phyloP scores from a whole-genome alignment of 176 grass and related monocot species.

The Aegilops tauschii region DNA sequence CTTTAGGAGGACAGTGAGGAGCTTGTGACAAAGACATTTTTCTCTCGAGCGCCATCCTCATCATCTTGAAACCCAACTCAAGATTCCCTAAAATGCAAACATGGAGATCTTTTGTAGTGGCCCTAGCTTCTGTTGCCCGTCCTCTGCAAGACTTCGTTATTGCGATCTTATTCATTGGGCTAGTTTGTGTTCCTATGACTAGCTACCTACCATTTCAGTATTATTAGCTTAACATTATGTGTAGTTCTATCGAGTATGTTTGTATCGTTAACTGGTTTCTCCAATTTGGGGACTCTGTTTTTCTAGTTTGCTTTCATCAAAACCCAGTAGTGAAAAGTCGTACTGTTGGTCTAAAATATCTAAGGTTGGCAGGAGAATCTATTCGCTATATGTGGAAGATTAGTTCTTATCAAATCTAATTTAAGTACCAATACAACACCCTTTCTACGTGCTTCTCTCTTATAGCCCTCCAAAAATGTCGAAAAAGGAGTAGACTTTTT shows the following conservation, averaged over 20 bases:
- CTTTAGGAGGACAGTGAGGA: background rate
- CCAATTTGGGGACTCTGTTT: background rate
- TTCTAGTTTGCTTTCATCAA: background rate
- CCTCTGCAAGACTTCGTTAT: no score
- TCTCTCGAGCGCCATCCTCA: background rate
- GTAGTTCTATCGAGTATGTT: background rate
- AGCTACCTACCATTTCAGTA: no score
- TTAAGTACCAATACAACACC: background rate
- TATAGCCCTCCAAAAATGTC: background rate
- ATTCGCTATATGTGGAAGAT: background rate
- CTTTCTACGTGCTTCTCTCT: background rate
- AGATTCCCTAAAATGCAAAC: background rate
- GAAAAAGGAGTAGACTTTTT: background rate
- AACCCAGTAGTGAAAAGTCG: background rate
- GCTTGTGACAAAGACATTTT: background rate
- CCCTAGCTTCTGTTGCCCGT: background rate
- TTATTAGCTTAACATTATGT: background rate
- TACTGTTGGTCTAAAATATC: background rate
- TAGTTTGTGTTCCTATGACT: no score
- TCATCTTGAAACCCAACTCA: background rate
- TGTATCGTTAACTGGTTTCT: background rate
- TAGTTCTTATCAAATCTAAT: background rate
- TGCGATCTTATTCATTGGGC: no score
- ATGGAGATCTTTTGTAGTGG: background rate
- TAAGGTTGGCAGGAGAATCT: background rate